Evolutionary conservation across 192 early-diverging fungal genomes (phyloP), one percentile per base, ranked within the genome.

Genomic region (Coemansia sp.): DNA sequence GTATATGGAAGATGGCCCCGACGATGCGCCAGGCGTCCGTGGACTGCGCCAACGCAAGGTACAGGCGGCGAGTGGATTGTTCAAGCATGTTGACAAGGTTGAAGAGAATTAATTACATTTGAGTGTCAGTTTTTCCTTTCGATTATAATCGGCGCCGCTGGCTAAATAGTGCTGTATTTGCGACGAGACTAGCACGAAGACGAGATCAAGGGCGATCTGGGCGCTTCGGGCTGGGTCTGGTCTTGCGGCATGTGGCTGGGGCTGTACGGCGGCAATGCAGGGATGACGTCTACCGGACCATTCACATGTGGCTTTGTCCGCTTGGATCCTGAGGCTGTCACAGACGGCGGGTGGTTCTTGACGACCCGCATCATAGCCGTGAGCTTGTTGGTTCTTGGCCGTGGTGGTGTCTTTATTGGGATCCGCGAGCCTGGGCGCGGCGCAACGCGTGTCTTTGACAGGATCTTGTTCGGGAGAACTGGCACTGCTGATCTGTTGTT

Each of bases 351-450:
- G 0, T 38, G 33, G 13, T 14, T 20, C 57, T 78, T 79, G 30
- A 79, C 75, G 9, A 79, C 75, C 36, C 57, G 65, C 59, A 79
- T 53, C 70, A 71, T 72, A n/a, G 69, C 53, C 6, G 69, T 79
- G 19, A 72, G 65, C 55, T 79, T 79, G 53, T 34, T 33, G 30
- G 27, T 54, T 14, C 17, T 54, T 33, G n/a, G n/a, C n/a, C n/a
- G n/a, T n/a, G n/a, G n/a, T n/a, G n/a, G n/a, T n/a, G 52, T 0
- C 52, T 29, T 31, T 14, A 6, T 10, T 29, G 27, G 14, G 3
- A 19, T 19, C 3, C 29, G 30, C 52, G 33, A 3, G 52, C 47
- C 60, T 9, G 28, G 29, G 1, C 44, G 34, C n/a, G 41, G 23
- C 0, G 22, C 38, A 8, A 50, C 5, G 10, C 44, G 37, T 1